phyloP scores from a whole-genome alignment of 1,284 basidiomycete genomes.

The Pseudozyma sp. region DNA sequence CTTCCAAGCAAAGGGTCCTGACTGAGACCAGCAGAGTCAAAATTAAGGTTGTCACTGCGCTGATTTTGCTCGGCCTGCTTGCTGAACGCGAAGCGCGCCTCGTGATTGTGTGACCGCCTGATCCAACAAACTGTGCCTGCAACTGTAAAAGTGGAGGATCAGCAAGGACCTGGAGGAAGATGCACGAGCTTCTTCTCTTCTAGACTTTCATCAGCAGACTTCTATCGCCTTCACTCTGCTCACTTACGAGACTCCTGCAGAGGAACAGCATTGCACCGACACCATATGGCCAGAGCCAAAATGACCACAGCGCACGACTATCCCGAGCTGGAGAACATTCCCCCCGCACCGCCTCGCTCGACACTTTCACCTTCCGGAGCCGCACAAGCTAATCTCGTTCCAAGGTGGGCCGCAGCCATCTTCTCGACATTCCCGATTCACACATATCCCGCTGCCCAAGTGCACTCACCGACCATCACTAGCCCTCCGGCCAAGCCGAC shows the following conservation, averaged over 20 bases:
- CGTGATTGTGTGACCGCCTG: too few relatives aligned
- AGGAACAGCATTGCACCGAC: not conserved
- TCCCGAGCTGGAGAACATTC: slow-evolving; percentile 53
- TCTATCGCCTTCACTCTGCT: not conserved
- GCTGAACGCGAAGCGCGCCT: not conserved
- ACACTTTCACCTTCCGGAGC: slow-evolving; percentile 19
- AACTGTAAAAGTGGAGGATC: not conserved
- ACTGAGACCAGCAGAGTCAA: not conserved
- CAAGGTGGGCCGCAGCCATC: slow-evolving; percentile 35
- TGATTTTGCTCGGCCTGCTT: slow-evolving; percentile 9
- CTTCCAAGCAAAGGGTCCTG: not conserved
- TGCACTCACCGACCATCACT: slow-evolving; percentile 17
- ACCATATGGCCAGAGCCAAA: not conserved
- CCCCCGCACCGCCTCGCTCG: slow-evolving; percentile 44
- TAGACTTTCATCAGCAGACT: too few relatives aligned
- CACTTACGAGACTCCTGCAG: not conserved
- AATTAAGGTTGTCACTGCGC: slow-evolving; percentile 9
- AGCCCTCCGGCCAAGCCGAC: slow-evolving; percentile 29
- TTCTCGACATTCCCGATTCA: slow-evolving; percentile 49
- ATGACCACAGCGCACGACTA: slow-evolving; percentile 21
- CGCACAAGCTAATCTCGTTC: slow-evolving; percentile 21
- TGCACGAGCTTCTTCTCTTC: not conserved
- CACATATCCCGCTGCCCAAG: slow-evolving; percentile 40
- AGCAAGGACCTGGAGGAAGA: not conserved
- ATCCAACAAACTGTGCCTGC: too few relatives aligned